phyloP scores from a whole-genome alignment of 176 grass and related monocot species.

The Aegilops bicornis region DNA sequence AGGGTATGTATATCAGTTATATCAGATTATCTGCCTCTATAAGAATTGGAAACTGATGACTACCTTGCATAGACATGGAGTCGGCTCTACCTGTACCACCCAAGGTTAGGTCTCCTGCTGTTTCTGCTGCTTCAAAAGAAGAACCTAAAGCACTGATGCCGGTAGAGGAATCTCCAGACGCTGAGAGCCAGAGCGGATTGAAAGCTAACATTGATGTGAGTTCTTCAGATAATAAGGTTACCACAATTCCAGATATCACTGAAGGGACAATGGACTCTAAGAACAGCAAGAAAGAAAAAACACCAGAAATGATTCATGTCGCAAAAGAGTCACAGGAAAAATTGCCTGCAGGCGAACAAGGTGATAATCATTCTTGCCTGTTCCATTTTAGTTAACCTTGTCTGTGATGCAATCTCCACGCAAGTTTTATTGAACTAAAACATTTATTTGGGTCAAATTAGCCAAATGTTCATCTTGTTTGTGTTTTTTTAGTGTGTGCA shows the following conservation, averaged over 20 bases:
- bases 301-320: constrained; percentile 46
- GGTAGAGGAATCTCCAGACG: constrained; percentile 59
- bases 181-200: constrained; percentile 46
- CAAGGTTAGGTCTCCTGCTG: constrained; percentile 71
- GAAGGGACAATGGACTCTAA: constrained; percentile 56
- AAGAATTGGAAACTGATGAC: constrained; percentile 16
- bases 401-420: not conserved
- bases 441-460: constrained; percentile 26
- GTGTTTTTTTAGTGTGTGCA: not conserved
- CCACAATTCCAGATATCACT: constrained; percentile 39
- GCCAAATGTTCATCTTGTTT: constrained; percentile 19
- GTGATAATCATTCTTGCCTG: constrained; percentile 46
- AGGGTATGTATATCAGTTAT: constrained; percentile 54
- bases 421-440: not conserved
- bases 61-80: constrained; percentile 67
- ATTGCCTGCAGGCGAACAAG: constrained; percentile 61
- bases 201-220: constrained; percentile 47
- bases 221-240: constrained; percentile 56
- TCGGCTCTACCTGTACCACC: constrained; percentile 61
- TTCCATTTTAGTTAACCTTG: constrained; percentile 31
- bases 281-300: constrained; percentile 53
- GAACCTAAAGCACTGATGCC: constrained; percentile 52
- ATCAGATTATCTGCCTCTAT: constrained; percentile 11
- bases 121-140: constrained; percentile 86
- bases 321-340: constrained; percentile 64